Evolutionary conservation across 2,329 filamentous ascomycete species (phyloP).

Genomic region (Clarireedia paspali): DNA sequence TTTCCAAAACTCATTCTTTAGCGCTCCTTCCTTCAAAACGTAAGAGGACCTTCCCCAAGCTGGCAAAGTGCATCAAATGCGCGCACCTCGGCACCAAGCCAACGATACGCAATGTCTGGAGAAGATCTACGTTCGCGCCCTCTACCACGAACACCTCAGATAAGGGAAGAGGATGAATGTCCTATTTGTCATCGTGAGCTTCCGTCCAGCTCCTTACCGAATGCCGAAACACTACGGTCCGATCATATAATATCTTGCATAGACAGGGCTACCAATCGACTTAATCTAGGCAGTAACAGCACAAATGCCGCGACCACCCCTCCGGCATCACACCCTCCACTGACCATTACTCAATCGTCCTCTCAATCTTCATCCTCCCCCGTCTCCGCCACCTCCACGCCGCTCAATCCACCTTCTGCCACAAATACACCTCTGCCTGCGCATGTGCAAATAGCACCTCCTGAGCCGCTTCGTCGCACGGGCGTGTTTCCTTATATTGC

Average conservation of each 20-base stretch:
- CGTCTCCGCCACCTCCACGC: constrained; percentile 8
- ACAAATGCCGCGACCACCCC: constrained; percentile 6
- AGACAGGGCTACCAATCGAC: constrained; percentile 11
- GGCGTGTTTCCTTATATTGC: constrained; percentile 58
- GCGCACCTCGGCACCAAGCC: neutral
- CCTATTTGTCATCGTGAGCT: constrained; percentile 69
- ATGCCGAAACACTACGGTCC: constrained; percentile 48
- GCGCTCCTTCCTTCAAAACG: constrained; percentile 4
- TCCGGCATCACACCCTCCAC: constrained; percentile 2
- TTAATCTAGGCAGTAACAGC: constrained; percentile 6
- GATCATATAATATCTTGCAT: constrained; percentile 54
- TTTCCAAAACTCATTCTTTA: neutral
- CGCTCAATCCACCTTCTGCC: constrained; percentile 25
- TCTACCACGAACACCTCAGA: constrained; percentile 31
- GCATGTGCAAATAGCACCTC: neutral
- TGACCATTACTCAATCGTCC: constrained; percentile 13
- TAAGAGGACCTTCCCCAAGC: neutral
- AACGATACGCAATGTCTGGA: constrained; percentile 8
- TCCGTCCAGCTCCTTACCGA: constrained; percentile 46
- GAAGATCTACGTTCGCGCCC: constrained; percentile 9
- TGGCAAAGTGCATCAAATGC: neutral
- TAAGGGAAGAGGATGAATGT: constrained; percentile 70
- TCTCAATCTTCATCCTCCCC: constrained; percentile 18
- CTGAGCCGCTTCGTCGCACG: constrained; percentile 36
- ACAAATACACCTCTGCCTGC: too few species aligned